Conservation (phyloP, 495 filamentous ascomycete genomes). For the Aspergillus asperescens region DNA sequence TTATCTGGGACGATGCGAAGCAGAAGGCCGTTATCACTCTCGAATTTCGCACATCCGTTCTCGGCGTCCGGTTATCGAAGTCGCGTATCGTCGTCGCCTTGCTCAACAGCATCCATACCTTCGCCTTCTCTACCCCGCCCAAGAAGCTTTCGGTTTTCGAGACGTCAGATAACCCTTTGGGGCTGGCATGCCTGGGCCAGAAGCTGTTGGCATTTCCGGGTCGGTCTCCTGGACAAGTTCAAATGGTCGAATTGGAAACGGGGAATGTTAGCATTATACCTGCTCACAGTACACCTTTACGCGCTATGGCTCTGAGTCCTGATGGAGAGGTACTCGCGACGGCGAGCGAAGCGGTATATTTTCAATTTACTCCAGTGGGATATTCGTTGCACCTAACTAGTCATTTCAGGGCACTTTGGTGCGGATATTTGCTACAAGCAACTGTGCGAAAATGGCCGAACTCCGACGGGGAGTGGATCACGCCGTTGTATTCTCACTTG, state of each 20-base stretch:
- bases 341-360: constrained; percentile 73
- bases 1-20: constrained; percentile 89
- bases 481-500: constrained; percentile 78
- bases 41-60: constrained; percentile 68
- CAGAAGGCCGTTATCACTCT: constrained; percentile 68
- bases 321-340: constrained; percentile 83
- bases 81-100: constrained; percentile 76
- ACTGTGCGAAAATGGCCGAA: constrained; percentile 73
- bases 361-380: not conserved
- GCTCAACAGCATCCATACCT: constrained; percentile 76
- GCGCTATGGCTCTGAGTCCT: constrained; percentile 72
- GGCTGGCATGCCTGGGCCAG: constrained; percentile 71
- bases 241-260: constrained; percentile 74
- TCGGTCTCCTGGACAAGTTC: constrained; percentile 81
- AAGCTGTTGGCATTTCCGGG: constrained; percentile 77
- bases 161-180: constrained; percentile 80
- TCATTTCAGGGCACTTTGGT: constrained; percentile 70
- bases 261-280: constrained; percentile 92
- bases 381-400: constrained; percentile 6
- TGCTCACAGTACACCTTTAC: constrained; percentile 73
- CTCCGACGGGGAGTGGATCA: constrained; percentile 83
- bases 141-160: constrained; percentile 70
- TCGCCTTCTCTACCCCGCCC: constrained; percentile 73
- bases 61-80: constrained; percentile 71
- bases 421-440: constrained; percentile 72